Base-by-base conservation (phyloP, 2,329 filamentous ascomycete genomes). In the Apiospora marii region DNA sequence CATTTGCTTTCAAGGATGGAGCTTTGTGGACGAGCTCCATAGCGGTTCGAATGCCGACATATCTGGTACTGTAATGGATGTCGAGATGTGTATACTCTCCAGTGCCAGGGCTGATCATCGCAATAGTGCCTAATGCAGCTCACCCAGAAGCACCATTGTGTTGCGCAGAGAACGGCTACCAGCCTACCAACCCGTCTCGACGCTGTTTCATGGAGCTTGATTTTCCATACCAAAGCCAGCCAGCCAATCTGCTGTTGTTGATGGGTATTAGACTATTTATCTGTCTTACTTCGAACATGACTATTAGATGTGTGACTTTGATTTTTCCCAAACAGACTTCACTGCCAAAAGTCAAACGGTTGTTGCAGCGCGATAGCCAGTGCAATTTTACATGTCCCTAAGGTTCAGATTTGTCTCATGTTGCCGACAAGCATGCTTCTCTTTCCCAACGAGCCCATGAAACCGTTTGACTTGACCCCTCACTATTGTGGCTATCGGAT, bases 391-490 rank as follows among this genome's bases (percentile, higher is more conserved):
- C 53, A 22, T 22, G 7, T 1, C 2, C 27, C 2, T 30, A 30
- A 41, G 19, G 58, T 64, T 64, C 41, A 41, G 58, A 34, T 41
- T 41, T 64, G 34, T 64, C 58, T 64, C 58, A 41, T 12, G 34
- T 64, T 64, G 58, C 58, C 34, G 34, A 64, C 41, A 64, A 41
- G 34, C 58, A 64, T 64, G 58, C 58, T 64, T 22, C 34, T 41
- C 30, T 41, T 64, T 41, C 30, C 8, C 53, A 37, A 61, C 30
- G 53, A 61, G 53, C 53, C 53, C 53, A 34, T 61, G 53, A 61
- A 61, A 61, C 53, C 53, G 53, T 61, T 61, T 61, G 53, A 61
- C 53, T 61, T 61, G 53, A 61, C 53, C 53, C 53, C 53, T 61
- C 53, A 61, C 30, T 30, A 61, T 37, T 61, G 37, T 22, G 7